Base-by-base conservation (phyloP, 1,284 basidiomycete species). In the Austroboletus novae-zelandiae region DNA sequence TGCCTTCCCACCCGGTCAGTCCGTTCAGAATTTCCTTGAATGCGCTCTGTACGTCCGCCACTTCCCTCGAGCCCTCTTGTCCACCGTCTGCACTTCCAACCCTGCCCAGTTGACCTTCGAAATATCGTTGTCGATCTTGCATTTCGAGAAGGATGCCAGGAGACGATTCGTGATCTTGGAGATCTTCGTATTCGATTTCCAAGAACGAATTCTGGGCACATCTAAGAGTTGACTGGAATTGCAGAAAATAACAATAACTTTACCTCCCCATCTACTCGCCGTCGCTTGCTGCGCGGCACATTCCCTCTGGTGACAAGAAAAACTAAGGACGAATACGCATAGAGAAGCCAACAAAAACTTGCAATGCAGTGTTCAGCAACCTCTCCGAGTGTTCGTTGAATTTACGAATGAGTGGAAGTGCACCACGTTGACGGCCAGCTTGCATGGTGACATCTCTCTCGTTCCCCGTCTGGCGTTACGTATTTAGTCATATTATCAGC, bases 341-440 rank as follows among this genome's bases (percentile, higher is more conserved):
- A 44, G 31, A 27, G 17, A 18, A 30, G 1, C 4, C 7, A 11
- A 14, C 7, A 25, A 4, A 25, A 18, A 71, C 84, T 60, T 64
- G 86, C 87, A 89, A 62, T 6, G 86, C 83, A 40, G 87, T 81
- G 51, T 89, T 88, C 27, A 98, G 74, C 14, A 98, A 72, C 56
- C 93, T 78, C 60, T 95, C 91, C 0, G 93, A 96, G 69, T 99
- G 97, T 63, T 98, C 93, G 64, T 99, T 99, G 74, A 99, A 99
- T 61, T 96, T 89, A 39, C 97, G 81, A 61, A 99, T 98, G 31
- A 99, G 78, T 0, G 97, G 97, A 35, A 99, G 70, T 17, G 90
- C 89, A 20, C 86, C 86, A 44, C 86, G 78, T 66, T 97, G 90
- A 58, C 87, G 83, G 8, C 97, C 97, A 5, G 95, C 86, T 64